Base-by-base conservation (phyloP, 1,139 yeast genomes). In the Ashbya aceris region DNA sequence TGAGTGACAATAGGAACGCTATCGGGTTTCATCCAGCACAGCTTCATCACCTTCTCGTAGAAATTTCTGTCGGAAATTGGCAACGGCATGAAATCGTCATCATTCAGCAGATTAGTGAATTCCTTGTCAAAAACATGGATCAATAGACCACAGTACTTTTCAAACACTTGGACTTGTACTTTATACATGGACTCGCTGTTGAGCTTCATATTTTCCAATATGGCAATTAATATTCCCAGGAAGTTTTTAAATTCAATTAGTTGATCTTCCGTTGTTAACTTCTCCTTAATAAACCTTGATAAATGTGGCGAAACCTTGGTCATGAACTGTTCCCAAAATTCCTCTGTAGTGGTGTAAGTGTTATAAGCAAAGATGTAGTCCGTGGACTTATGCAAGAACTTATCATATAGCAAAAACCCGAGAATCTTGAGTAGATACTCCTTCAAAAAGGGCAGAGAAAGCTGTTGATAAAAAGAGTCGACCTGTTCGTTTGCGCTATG, bases 1-100 rank as follows among this genome's bases (percentile, higher is more conserved):
- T 70, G 65, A 42, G 68, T 40, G 3, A 42, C 38, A 31, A 48
- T 40, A 2, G 74, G 72, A 38, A 72, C 73, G 10, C 61, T 62
- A 20, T 58, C 62, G 5, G 73, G 70, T 45, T 74, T 73, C 58
- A 81, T 83, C 86, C 95, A 87, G 47, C 87, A 74, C 12, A 78
- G 69, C 43, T 69, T 68, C 55, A 79, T 69, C 40, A 82, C 77
- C 54, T 73, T 77, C 14, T 77, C 79, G 59, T 79, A 85, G 40
- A 81, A 74, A 12, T 69, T 67, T 40, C 67, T 61, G 41, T 77
- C 77, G 46, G 77, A 74, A 29, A 87, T 79, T 0, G 74, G 74
- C 66, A 87, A 73, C 8, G 96, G 95, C 85, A 84, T 85, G 54
- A 86, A 85, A 55, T 85, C 94, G 59, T 89, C 96, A 20, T 82